Evolutionary conservation across 106 monocot genomes (phyloP).

Genomic region (Amphibolis antarctica): DNA sequence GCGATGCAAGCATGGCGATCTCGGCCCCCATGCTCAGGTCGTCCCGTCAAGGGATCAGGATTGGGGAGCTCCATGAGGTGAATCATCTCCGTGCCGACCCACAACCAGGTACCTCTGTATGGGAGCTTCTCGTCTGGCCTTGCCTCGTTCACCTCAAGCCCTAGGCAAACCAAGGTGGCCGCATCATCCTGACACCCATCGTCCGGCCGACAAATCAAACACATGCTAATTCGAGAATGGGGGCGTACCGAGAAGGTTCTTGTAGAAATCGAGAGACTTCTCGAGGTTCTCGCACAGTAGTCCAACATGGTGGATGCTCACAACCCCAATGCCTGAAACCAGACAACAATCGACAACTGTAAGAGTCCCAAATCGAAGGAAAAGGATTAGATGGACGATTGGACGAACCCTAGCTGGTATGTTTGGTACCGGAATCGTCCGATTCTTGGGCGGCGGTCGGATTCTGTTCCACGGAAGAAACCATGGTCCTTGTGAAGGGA

Average conservation of each 20-base stretch:
- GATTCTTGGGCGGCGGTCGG: not conserved
- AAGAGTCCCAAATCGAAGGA: not conserved
- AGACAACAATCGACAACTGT: not conserved
- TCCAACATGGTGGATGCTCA: constrained; percentile 98
- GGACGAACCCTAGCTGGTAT: too few relatives aligned
- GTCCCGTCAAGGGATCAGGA: constrained; percentile 95
- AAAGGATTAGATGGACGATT: not conserved
- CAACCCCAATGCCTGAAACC: constrained; percentile 62
- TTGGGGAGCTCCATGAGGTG: constrained; percentile 99
- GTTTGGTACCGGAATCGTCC: too few relatives aligned
- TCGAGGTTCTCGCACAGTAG: constrained; percentile 83
- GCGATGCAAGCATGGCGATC: constrained; percentile 96
- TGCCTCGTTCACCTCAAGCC: constrained; percentile 85
- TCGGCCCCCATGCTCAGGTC: constrained; percentile 92
- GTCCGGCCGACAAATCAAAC: too few relatives aligned
- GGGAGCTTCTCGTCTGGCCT: constrained; percentile 92
- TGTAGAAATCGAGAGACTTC: constrained; percentile 85
- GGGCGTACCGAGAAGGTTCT: constrained; percentile 79
- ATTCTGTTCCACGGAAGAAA: constrained; percentile 3
- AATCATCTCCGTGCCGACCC: constrained; percentile 97
- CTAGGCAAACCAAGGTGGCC: too few relatives aligned
- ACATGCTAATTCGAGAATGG: too few relatives aligned
- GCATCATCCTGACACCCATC: too few relatives aligned
- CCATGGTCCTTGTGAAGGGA: not conserved
- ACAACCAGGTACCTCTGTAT: constrained; percentile 96